Evolutionary conservation across 2,329 filamentous ascomycete species (phyloP), one percentile per base, ranked within the genome.

Genomic region (Neofusicoccum laricinum): DNA sequence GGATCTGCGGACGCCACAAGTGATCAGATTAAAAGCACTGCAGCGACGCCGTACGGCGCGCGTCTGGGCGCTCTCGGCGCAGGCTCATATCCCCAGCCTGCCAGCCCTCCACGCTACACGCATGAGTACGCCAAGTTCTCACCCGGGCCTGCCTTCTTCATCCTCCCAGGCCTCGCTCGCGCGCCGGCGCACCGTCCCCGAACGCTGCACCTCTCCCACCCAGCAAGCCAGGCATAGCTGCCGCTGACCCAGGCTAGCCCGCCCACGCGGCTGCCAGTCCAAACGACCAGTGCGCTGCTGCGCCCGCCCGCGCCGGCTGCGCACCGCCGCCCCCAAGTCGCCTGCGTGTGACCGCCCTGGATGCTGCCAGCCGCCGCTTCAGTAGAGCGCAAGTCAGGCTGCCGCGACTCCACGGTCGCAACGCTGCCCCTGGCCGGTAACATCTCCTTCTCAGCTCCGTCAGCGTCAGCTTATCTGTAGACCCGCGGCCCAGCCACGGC

Each of bases 1-100:
- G 61, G 61, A 53, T 63, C 38, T 25, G 46, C 49, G 36, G 61
- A 34, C 61, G 61, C 61, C 61, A 63, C 61, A 63, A 32, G 61
- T 64, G 63, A 51, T 59, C 51, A 58, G 63, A 64, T 58, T 49
- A 64, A 64, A 64, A 64, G 63, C 43, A 64, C 50, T 58, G 53
- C 63, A 63, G 46, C 46, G 36, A 49, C 38, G 46, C 46, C 46
- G 38, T 53, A 51, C 61, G 46, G 49, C 45, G 46, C 36, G 48
- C 36, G 45, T 41, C 61, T 53, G 49, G 46, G 49, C 61, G 61
- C 48, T 53, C 61, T 63, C 61, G 61, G 61, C 61, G 36, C 46
- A 51, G 34, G 59, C 45, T 25, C 61, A 45, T 43, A 64, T 64
- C 46, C 51, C 63, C 55, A 59, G 55, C 55, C 53, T 38, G 53